Evolutionary conservation across 1,284 basidiomycete genomes (phyloP), one percentile per base, ranked within the genome.

Genomic region (Porodaedalea pini): DNA sequence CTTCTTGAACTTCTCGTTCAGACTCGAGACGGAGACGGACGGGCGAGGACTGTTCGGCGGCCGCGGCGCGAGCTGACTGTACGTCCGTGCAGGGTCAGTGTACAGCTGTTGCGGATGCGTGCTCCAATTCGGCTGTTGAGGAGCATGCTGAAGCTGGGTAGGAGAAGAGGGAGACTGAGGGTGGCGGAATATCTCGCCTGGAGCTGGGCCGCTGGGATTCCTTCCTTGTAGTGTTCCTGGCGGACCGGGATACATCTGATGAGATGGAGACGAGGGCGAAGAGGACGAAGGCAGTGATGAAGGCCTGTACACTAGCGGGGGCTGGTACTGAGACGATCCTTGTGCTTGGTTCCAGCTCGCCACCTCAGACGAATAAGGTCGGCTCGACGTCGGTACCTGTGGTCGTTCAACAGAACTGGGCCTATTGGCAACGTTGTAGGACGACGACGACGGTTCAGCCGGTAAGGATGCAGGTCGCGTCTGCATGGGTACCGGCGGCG

Each of bases 41-140:
- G 31, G 63, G 52, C 27, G 59, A 8, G 13, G 19, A 23, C 6
- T 48, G 21, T 25, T 48, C 21, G 3, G 51, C 21, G 21, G 21
- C 11, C n/a, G 61, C 15, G 57, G 15, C 13, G 64, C 31, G 2
- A 57, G 27, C 47, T 56, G 61, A 53, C 47, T 31, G 45, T 50
- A 55, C 44, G 41, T 54, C n/a, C 37, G 34, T n/a, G 50, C 10
- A 50, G n/a, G n/a, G n/a, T n/a, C n/a, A n/a, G n/a, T n/a, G n/a
- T n/a, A n/a, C n/a, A n/a, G n/a, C n/a, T n/a, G n/a, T n/a, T 36
- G 37, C 68, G 68, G 31, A 73, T 68, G n/a, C 58, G 64, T 37
- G 70, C 69, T 51, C 68, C 65, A 23, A 62, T 65, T 53, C 75
- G 71, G 50, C 71, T 52, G 52, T 11, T 31, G 27, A 23, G 6